Conservation (phyloP, 192 early-diverging fungal genomes). For the Backusella westeae region DNA sequence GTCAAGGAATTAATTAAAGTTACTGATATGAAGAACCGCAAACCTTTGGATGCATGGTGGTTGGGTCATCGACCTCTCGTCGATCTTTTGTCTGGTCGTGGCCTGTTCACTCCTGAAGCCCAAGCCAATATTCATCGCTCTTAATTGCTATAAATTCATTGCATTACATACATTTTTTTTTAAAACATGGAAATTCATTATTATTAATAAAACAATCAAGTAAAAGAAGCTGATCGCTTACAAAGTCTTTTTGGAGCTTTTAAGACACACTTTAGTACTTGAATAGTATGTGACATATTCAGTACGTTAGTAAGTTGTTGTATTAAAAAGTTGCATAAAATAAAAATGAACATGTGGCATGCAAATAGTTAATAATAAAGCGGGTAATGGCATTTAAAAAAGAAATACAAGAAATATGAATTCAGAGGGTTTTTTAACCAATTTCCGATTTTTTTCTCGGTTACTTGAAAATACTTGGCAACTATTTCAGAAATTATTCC, state of each 20-base stretch:
- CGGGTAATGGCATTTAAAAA: too few relatives aligned
- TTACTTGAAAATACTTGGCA: too few relatives aligned
- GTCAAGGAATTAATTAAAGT: constrained; percentile 59
- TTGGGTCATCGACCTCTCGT: constrained; percentile 52
- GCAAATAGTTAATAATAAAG: too few relatives aligned
- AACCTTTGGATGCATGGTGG: constrained; percentile 74
- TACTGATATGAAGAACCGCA: constrained; percentile 79
- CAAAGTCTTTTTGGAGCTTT: not conserved
- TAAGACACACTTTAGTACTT: not conserved
- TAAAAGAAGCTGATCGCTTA: not conserved
- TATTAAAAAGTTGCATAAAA: too few relatives aligned
- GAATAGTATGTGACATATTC: not conserved
- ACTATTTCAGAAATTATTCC: too few relatives aligned
- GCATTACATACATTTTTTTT: not conserved
- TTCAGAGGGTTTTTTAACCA: too few relatives aligned
- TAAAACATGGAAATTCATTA: not conserved
- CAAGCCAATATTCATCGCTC: constrained; percentile 1
- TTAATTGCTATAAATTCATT: not conserved
- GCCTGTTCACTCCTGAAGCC: constrained; percentile 27
- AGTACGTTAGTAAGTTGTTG: not conserved
- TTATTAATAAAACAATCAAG: not conserved
- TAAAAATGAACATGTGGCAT: too few relatives aligned
- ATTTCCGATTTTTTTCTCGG: too few relatives aligned
- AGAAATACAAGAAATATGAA: too few relatives aligned
- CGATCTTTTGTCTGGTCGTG: constrained; percentile 60